Evolutionary conservation across 2,329 filamentous ascomycete genomes (phyloP).

Genomic region (Pseudogymnoascus sp.): DNA sequence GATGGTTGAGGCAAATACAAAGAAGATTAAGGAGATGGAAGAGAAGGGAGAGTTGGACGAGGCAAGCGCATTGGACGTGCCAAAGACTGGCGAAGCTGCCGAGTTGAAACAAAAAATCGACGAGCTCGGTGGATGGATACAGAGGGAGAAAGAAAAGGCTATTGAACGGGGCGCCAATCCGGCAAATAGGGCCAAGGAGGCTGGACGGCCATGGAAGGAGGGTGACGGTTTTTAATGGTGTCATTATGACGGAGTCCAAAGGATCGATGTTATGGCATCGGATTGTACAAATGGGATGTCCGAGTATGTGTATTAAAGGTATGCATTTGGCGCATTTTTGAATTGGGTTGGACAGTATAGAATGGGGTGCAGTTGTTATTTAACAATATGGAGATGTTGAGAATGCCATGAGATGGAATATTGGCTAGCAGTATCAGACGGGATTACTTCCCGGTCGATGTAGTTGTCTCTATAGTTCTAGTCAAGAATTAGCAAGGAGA

Average conservation of each 20-base stretch:
- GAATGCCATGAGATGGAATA: background rate
- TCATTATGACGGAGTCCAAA: background rate
- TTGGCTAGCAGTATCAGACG: background rate
- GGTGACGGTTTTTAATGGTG: slow-evolving; percentile 10
- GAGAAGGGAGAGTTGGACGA: slow-evolving; percentile 11
- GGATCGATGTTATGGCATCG: slow-evolving; percentile 21
- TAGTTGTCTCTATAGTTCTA: background rate
- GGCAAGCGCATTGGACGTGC: background rate
- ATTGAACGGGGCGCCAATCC: background rate
- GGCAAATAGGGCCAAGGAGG: slow-evolving; percentile 11
- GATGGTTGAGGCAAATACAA: slow-evolving; percentile 11
- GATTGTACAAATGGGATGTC: slow-evolving; percentile 8
- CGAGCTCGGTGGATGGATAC: background rate
- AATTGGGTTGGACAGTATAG: slow-evolving; percentile 3
- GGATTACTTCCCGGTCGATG: background rate
- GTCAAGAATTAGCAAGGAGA: background rate
- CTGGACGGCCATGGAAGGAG: slow-evolving; percentile 6
- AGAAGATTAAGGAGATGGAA: slow-evolving; percentile 14
- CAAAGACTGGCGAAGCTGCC: background rate
- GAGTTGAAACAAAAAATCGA: slow-evolving; percentile 10
- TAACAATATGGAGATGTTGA: background rate
- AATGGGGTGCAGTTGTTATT: slow-evolving; percentile 5
- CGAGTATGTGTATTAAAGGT: background rate
- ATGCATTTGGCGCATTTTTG: slow-evolving; percentile 3
- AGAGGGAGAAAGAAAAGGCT: slow-evolving; percentile 9